Percentiles rank a stretch among this genome's conserved stretches.
These are phyloP conservation scores for Sisymbrium irio DNA, from an alignment of 345 rosid genomes.

Conservation along the genomic window DNA sequence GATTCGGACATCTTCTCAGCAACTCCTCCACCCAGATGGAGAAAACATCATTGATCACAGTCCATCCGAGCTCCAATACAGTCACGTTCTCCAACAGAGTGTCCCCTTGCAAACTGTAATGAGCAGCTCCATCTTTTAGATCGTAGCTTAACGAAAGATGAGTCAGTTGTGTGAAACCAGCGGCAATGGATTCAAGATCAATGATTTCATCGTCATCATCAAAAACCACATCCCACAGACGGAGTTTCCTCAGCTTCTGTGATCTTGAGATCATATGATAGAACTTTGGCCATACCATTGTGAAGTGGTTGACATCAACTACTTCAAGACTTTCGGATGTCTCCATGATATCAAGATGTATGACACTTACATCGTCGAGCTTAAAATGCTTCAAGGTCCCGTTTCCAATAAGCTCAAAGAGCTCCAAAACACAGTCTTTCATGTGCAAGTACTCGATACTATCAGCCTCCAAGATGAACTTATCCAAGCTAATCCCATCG, in stretches of 20 bases:
- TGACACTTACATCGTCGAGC: constrained; percentile 65
- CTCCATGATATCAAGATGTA: constrained; percentile 73
- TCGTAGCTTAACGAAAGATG: constrained; percentile 73
- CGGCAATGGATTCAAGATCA: constrained; percentile 69
- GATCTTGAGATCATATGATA: constrained; percentile 74
- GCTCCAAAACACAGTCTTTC: constrained; percentile 67
- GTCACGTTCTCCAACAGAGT: constrained; percentile 53
- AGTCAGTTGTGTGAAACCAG: constrained; percentile 59
- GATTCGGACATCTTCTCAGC: constrained; percentile 64
- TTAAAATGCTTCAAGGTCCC: constrained; percentile 72
- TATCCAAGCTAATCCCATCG: constrained; percentile 66
- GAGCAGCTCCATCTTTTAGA: constrained; percentile 55
- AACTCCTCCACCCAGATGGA: constrained; percentile 63
- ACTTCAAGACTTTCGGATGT: constrained; percentile 61
- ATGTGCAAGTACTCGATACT: constrained; percentile 69
- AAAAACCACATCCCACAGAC: constrained; percentile 80
- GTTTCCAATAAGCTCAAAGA: constrained; percentile 75
- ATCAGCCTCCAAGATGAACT: constrained; percentile 82
- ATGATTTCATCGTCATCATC: constrained; percentile 56
- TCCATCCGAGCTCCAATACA: constrained; percentile 79
- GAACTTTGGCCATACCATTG: constrained; percentile 72
- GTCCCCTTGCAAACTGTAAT: constrained; percentile 59
- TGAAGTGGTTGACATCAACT: constrained; percentile 70
- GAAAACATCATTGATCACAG: constrained; percentile 55
- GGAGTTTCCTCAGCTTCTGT: constrained; percentile 63